Conservation (phyloP, 2,329 filamentous ascomycete genomes). For the Colletotrichum tofieldiae region DNA sequence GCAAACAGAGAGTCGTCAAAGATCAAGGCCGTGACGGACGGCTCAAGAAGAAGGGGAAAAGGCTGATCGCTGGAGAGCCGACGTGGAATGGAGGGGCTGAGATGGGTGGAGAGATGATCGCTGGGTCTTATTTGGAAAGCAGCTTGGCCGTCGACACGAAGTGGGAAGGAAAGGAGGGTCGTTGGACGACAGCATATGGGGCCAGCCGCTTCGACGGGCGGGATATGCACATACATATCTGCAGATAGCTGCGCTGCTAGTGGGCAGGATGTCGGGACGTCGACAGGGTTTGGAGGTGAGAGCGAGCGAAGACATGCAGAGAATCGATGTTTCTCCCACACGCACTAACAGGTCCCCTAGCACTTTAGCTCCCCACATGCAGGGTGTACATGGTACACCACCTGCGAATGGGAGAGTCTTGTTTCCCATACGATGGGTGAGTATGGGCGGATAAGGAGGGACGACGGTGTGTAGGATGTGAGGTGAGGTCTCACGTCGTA, state of each 20-base stretch:
- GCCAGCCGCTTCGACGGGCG: conserved; percentile 36
- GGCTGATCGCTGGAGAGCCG: conserved; percentile 34
- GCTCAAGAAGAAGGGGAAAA: conserved; percentile 37
- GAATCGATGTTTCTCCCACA: conserved; percentile 41
- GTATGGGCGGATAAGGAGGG: conserved; percentile 35
- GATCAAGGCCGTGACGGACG: conserved; percentile 30
- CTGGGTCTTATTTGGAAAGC: conserved; percentile 40
- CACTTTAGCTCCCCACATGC: conserved; percentile 41
- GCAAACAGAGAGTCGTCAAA: conserved; percentile 4
- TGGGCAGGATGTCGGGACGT: conserved; percentile 33
- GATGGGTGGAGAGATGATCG: conserved; percentile 41
- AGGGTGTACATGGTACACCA: conserved; percentile 33
- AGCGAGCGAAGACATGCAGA: conserved; percentile 35
- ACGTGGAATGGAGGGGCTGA: conserved; percentile 41
- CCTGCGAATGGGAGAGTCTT: conserved; percentile 28
- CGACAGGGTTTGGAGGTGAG: conserved; percentile 35
- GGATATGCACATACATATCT: conserved; percentile 44
- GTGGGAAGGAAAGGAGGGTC: conserved; percentile 35
- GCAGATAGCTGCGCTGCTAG: conserved; percentile 41
- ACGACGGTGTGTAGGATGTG: conserved; percentile 31
- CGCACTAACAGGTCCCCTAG: conserved; percentile 41
- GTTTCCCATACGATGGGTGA: conserved; percentile 34
- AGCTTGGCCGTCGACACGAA: conserved; percentile 33
- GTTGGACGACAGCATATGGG: conserved; percentile 39
- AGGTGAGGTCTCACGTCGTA: conserved; percentile 41